phyloP scores from a whole-genome alignment of 176 grass and related monocot species.

The Stipa capillata region DNA sequence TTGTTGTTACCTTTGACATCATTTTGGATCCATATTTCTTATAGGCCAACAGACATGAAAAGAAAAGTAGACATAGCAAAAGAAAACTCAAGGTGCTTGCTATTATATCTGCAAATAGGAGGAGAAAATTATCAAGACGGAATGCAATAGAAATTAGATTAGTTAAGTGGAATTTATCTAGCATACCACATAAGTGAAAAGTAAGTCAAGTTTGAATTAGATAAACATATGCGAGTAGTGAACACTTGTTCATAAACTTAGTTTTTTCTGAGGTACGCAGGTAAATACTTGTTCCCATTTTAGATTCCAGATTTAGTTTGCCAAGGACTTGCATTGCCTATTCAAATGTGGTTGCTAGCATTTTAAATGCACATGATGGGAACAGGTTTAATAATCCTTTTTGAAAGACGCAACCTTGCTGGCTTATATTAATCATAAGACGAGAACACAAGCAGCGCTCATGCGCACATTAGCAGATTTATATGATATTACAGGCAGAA shows the following conservation, averaged over 20 bases:
- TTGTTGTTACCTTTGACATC: background rate
- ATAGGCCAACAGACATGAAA: background rate
- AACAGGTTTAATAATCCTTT: background rate
- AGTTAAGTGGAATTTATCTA: background rate
- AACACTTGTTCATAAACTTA: background rate
- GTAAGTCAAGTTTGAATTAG: background rate
- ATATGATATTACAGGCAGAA: too few relatives aligned
- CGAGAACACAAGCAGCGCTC: too few relatives aligned
- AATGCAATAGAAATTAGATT: background rate
- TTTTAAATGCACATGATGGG: background rate
- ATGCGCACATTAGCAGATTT: too few relatives aligned
- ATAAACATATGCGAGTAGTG: background rate
- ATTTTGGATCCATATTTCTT: background rate
- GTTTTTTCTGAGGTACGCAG: background rate
- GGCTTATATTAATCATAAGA: background rate
- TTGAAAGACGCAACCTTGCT: too few relatives aligned
- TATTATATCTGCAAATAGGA: constrained; percentile 9
- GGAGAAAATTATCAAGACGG: background rate
- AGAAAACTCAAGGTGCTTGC: background rate
- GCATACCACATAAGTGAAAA: background rate
- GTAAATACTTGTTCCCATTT: background rate
- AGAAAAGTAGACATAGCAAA: background rate
- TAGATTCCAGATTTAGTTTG: background rate
- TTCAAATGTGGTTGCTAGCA: background rate
- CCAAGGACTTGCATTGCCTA: background rate